Evolutionary conservation across 352 stramenopile genomes (phyloP).

Genomic region (Pythium chondricola): DNA sequence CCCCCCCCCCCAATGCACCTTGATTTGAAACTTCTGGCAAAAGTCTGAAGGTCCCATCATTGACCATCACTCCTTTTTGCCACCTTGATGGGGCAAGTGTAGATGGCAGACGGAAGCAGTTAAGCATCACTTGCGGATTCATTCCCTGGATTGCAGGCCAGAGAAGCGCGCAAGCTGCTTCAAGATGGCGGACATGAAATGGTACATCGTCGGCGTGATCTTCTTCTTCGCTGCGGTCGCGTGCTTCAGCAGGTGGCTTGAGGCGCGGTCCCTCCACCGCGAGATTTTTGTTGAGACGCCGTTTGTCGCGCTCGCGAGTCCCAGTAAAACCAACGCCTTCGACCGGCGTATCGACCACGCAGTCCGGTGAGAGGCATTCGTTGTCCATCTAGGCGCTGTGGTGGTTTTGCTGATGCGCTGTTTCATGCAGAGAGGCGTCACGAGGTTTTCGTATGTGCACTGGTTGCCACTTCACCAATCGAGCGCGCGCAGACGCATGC

Average conservation of each 20-base stretch:
- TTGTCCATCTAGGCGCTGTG: neutral
- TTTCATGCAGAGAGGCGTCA: constrained; percentile 6
- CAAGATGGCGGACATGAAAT: constrained; percentile 5
- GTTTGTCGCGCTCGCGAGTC: constrained; percentile 16
- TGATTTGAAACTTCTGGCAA: no score
- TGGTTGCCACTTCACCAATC: constrained; percentile 14
- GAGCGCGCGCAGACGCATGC: constrained; percentile 2
- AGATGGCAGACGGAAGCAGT: no score
- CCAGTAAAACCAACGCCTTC: constrained; percentile 14
- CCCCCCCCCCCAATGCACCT: no score
- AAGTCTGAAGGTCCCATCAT: no score
- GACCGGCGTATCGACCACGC: constrained; percentile 14
- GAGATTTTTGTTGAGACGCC: constrained; percentile 3
- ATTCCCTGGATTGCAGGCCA: no score
- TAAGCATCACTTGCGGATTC: no score
- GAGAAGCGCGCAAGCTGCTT: no score
- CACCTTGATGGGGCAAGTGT: no score
- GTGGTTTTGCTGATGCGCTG: neutral
- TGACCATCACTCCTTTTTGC: no score
- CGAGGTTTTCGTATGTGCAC: constrained; percentile 9
- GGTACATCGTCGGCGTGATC: constrained; percentile 7
- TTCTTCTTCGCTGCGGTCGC: constrained; percentile 9
- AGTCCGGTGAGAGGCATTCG: neutral
- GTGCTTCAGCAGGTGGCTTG: constrained; percentile 10
- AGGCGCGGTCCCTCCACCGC: constrained; percentile 3